These are phyloP conservation scores for Kodamaea plutei DNA, from an alignment of 1,139 yeast genomes.

Conservation along the genomic window DNA sequence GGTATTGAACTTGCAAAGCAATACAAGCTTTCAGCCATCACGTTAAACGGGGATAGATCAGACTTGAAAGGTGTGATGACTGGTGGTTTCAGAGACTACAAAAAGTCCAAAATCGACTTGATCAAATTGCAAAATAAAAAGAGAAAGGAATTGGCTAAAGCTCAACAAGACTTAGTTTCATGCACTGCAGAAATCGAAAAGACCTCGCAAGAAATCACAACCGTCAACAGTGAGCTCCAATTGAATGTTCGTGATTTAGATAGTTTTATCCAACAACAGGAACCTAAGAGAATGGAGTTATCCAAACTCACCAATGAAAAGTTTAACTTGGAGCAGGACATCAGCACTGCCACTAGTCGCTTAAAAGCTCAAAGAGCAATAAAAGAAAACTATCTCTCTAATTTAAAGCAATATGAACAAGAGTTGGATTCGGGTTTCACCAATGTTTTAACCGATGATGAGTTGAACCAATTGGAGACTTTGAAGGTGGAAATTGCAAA, in stretches of 20 bases:
- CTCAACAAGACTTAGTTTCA: constrained; percentile 23
- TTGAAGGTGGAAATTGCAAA: constrained; percentile 37
- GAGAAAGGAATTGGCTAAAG: constrained; percentile 42
- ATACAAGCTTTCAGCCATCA: constrained; percentile 69
- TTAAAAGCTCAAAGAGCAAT: constrained; percentile 22
- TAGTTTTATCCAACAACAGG: constrained; percentile 34
- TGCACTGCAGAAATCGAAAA: constrained; percentile 21
- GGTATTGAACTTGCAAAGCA: constrained; percentile 68
- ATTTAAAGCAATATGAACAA: constrained; percentile 34
- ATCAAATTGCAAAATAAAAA: constrained; percentile 53
- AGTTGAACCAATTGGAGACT: constrained; percentile 30
- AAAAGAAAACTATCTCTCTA: constrained; percentile 25
- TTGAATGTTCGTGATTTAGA: constrained; percentile 36
- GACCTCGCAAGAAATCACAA: constrained; percentile 26
- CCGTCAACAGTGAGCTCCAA: constrained; percentile 44
- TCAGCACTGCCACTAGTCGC: constrained; percentile 21
- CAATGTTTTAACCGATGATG: constrained; percentile 45
- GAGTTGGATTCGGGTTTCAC: constrained; percentile 59
- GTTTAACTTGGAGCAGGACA: constrained; percentile 41
- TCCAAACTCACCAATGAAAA: constrained; percentile 39
- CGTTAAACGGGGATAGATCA: constrained; percentile 88
- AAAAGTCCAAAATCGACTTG: constrained; percentile 67
- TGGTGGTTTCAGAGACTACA: constrained; percentile 82
- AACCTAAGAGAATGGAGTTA: constrained; percentile 40
- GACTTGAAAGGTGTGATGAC: constrained; percentile 79